Evolutionary conservation across 352 stramenopile genomes (phyloP).

Genomic region (Aphanomyces stellatus): DNA sequence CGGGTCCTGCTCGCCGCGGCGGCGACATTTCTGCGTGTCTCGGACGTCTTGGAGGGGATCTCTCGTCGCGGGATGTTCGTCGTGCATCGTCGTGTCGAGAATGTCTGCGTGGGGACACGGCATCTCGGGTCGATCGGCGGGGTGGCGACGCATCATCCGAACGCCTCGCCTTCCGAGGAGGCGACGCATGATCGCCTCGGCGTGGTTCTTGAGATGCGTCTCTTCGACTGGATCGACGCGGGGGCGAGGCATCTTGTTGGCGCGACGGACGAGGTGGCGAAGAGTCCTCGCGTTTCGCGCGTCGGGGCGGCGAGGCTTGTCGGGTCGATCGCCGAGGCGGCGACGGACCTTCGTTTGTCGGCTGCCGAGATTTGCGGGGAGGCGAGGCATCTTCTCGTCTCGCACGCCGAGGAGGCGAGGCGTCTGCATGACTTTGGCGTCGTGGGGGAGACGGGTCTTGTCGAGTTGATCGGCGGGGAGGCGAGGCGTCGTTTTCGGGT

Average conservation of each 20-base stretch:
- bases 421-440: slow-evolving; percentile 16
- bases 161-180: neutral
- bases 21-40: slow-evolving; percentile 11
- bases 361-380: neutral
- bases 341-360: slow-evolving; percentile 2
- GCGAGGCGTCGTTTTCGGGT: too few species aligned
- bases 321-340: neutral
- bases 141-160: slow-evolving; percentile 26
- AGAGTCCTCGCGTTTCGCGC: neutral
- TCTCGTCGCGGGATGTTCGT: slow-evolving; percentile 16
- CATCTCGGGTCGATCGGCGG: slow-evolving; percentile 14
- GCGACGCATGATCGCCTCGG: too few species aligned
- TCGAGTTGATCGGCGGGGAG: slow-evolving; percentile 19
- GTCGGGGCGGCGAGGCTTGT: neutral
- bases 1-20: slow-evolving; percentile 21
- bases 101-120: slow-evolving; percentile 29
- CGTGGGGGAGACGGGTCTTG: slow-evolving; percentile 28
- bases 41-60: slow-evolving; percentile 11
- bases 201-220: too few species aligned
- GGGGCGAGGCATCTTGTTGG: neutral
- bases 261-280: slow-evolving; percentile 15
- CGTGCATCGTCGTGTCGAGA: slow-evolving; percentile 23
- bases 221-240: neutral
- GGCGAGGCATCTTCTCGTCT: neutral
- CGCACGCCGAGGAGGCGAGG: slow-evolving; percentile 11